phyloP scores from a whole-genome alignment of 306 rosid genomes.

The Macrotyloma uniflorum region DNA sequence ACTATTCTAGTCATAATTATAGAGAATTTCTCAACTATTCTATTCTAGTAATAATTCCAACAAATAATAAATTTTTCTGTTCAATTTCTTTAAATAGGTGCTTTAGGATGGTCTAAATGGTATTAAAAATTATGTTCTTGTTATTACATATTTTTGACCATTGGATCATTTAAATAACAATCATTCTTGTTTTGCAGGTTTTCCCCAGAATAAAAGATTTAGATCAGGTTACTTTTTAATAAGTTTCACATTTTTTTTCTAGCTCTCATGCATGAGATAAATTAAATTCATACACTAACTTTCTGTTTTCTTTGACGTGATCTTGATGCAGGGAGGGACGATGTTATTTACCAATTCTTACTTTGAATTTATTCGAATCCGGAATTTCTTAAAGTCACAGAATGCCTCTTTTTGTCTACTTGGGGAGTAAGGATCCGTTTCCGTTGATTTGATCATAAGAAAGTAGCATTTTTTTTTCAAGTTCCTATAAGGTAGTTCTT shows the following conservation, averaged over 20 bases:
- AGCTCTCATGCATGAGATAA: conserved; percentile 14
- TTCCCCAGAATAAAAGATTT: conserved; percentile 87
- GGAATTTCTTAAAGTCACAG: conserved; percentile 82
- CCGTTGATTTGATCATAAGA: conserved; percentile 5
- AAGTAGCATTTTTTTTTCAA: background rate
- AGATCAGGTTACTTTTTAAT: conserved; percentile 56
- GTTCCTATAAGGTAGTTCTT: conserved; percentile 1
- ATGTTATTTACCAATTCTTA: conserved; percentile 87
- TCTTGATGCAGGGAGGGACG: conserved; percentile 72
- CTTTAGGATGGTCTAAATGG: background rate
- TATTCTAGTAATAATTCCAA: too few species aligned
- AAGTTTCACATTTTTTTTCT: background rate
- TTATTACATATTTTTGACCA: conserved; percentile 1
- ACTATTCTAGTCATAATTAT: too few species aligned
- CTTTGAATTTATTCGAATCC: conserved; percentile 77
- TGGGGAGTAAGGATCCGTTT: conserved; percentile 78
- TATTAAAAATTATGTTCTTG: background rate
- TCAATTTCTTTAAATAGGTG: conserved; percentile 12
- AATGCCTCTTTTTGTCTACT: conserved; percentile 88
- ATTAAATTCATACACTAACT: background rate
- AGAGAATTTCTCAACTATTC: too few species aligned
- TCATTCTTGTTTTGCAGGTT: conserved; percentile 59
- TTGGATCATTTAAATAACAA: conserved; percentile 4
- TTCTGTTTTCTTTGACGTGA: conserved; percentile 31
- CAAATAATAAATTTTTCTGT: too few species aligned